These are phyloP conservation scores for Penicillium odoratum DNA, from an alignment of 495 filamentous ascomycete species.

Conservation along the genomic window DNA sequence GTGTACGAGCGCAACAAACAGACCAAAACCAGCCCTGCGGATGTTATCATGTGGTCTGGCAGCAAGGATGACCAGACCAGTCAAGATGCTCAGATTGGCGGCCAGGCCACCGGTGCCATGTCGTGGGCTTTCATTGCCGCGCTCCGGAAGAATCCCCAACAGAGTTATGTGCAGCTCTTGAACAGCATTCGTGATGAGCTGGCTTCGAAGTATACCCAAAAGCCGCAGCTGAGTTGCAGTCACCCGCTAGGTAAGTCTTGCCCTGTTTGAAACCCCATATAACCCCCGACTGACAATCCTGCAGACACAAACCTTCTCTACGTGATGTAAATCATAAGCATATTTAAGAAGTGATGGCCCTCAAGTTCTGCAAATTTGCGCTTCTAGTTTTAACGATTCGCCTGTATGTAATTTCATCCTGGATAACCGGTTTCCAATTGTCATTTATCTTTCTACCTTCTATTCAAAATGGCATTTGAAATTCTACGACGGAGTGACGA, in stretches of 20 bases:
- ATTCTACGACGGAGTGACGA: constrained; percentile 8
- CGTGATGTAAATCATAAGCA: constrained; percentile 54
- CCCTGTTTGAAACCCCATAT: constrained; percentile 8
- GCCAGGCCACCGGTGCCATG: constrained; percentile 96
- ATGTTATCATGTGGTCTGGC: constrained; percentile 97
- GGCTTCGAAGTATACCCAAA: constrained; percentile 85
- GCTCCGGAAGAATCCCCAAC: constrained; percentile 95
- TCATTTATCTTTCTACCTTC: constrained; percentile 16
- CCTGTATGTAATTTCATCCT: constrained; percentile 27
- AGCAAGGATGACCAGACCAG: constrained; percentile 95
- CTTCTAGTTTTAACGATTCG: constrained; percentile 15
- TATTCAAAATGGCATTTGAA: constrained; percentile 3
- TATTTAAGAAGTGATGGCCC: background rate
- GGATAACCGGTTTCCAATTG: constrained; percentile 17
- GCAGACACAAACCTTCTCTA: constrained; percentile 65
- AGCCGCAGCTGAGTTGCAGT: constrained; percentile 94
- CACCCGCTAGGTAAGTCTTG: constrained; percentile 81
- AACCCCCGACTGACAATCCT: constrained; percentile 14
- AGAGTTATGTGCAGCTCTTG: constrained; percentile 93
- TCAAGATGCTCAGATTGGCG: constrained; percentile 62
- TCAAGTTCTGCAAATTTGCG: constrained; percentile 1
- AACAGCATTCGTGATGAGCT: constrained; percentile 95
- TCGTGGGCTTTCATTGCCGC: constrained; percentile 94
- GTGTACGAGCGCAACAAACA: constrained; percentile 74
- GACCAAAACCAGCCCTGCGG: constrained; percentile 92